Conservation (phyloP, 164 flowering plant species). For the Piper longum region DNA sequence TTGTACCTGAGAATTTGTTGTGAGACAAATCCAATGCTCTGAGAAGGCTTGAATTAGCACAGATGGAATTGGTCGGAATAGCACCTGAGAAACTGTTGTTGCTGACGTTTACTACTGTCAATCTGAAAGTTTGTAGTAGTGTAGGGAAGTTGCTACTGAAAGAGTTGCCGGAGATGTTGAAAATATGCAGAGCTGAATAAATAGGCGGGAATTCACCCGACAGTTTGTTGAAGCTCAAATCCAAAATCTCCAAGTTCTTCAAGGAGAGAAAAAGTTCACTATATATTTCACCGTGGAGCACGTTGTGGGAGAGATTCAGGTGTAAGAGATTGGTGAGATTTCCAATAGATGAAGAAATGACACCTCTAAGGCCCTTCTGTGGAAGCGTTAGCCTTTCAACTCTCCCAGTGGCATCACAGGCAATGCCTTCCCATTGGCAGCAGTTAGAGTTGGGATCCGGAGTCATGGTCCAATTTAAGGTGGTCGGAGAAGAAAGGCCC, state of each 20-base stretch:
- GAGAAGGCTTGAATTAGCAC: constrained; percentile 29
- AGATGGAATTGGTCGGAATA: constrained; percentile 20
- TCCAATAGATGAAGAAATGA: constrained; percentile 34
- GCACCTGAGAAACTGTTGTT: constrained; percentile 50
- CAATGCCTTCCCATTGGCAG: constrained; percentile 77
- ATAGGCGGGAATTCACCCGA: constrained; percentile 29
- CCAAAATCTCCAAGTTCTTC: constrained; percentile 48
- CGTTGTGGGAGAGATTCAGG: constrained; percentile 61
- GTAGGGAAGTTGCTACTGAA: constrained; percentile 32
- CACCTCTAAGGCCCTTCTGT: constrained; percentile 38
- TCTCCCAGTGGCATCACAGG: constrained; percentile 27
- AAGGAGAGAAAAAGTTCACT: constrained; percentile 29
- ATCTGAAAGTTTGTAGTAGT: constrained; percentile 23
- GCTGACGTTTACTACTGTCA: constrained; percentile 46
- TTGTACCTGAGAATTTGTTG: constrained; percentile 44
- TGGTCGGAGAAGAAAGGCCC: neutral
- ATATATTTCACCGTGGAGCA: constrained; percentile 42
- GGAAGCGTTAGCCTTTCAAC: constrained; percentile 38
- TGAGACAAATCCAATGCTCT: constrained; percentile 46
- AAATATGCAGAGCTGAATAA: constrained; percentile 25
- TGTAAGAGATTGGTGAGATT: constrained; percentile 31
- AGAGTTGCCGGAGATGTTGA: constrained; percentile 54
- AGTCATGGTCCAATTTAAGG: neutral
- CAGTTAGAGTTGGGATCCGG: constrained; percentile 18
- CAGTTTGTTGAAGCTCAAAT: constrained; percentile 55